phyloP scores from a whole-genome alignment of 495 filamentous ascomycete genomes.

The Cladorrhinum samala region DNA sequence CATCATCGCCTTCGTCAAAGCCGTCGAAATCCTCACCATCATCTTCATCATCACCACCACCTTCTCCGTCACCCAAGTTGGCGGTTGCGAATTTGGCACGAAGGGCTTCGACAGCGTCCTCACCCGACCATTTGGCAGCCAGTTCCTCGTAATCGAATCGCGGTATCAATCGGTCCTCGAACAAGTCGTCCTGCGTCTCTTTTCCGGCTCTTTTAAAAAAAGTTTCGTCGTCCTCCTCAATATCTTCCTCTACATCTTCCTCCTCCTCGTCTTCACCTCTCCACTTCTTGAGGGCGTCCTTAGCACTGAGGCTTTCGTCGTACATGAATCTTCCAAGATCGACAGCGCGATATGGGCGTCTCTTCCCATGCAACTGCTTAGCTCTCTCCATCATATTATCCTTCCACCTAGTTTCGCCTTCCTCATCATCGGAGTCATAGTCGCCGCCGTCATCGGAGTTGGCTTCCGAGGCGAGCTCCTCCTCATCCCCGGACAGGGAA shows the following conservation, averaged over 20 bases:
- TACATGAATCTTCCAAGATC: conserved; percentile 87
- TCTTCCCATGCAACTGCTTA: conserved; percentile 59
- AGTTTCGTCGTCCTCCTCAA: conserved; percentile 53
- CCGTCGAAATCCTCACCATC: conserved; percentile 60
- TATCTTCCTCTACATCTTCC: conserved; percentile 37
- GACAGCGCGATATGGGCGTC: conserved; percentile 61
- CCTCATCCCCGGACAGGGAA: conserved; percentile 70
- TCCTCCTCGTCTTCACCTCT: conserved; percentile 62
- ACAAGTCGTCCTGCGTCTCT: conserved; percentile 52
- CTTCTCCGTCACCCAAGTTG: conserved; percentile 48
- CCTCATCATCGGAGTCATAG: conserved; percentile 52
- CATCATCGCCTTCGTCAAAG: conserved; percentile 65
- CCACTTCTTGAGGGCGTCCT: conserved; percentile 73
- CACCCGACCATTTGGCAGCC: conserved; percentile 76
- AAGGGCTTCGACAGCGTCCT: conserved; percentile 69
- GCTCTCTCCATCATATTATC: conserved; percentile 75
- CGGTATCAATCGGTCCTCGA: conserved; percentile 73
- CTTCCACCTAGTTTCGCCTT: conserved; percentile 72
- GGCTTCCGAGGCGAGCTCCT: conserved; percentile 52
- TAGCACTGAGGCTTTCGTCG: conserved; percentile 67
- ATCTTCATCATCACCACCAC: conserved; percentile 46
- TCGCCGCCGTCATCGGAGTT: conserved; percentile 47
- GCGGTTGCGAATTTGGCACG: conserved; percentile 66
- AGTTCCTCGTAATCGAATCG: conserved; percentile 72
- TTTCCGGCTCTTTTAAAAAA: conserved; percentile 75